These are phyloP conservation scores for Ophiostoma tasmaniense DNA, from an alignment of 2,329 filamentous ascomycete species.

Conservation along the genomic window DNA sequence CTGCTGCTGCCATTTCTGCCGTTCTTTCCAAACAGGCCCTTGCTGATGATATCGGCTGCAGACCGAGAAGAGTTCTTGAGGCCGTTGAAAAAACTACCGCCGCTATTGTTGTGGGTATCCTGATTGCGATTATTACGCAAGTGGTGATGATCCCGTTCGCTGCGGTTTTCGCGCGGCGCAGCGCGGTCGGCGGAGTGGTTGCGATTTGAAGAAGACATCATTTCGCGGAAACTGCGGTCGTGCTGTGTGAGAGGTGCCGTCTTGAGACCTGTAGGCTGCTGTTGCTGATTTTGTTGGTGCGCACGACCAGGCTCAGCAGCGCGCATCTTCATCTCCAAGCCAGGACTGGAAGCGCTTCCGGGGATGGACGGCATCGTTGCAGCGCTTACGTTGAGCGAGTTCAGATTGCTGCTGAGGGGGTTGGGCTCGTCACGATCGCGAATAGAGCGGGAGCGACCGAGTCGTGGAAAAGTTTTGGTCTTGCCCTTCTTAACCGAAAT, in stretches of 20 bases:
- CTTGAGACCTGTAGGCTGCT: conserved; percentile 36
- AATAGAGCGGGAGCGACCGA: conserved; percentile 44
- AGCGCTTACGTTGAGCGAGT: background rate
- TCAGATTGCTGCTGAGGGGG: conserved; percentile 15
- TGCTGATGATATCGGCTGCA: conserved; percentile 72
- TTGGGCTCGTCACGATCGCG: conserved; percentile 40
- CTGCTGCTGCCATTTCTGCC: conserved; percentile 55
- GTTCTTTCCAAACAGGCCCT: conserved; percentile 73
- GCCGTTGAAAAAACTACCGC: conserved; percentile 62
- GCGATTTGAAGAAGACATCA: conserved; percentile 55
- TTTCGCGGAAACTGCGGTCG: conserved; percentile 60
- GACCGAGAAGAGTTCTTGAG: conserved; percentile 64
- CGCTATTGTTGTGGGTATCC: conserved; percentile 39
- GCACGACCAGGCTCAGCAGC: conserved; percentile 29
- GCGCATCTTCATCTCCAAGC: conserved; percentile 20
- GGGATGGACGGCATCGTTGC: background rate
- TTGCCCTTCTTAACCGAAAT: conserved; percentile 40
- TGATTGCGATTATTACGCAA: conserved; percentile 5
- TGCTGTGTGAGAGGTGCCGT: conserved; percentile 54
- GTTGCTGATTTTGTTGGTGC: conserved; percentile 21
- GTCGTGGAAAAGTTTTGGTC: conserved; percentile 45
- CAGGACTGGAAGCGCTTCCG: conserved; percentile 13
- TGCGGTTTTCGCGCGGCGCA: conserved; percentile 32
- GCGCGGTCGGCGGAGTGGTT: conserved; percentile 67
- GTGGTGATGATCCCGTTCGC: background rate